Evolutionary conservation across 1,139 yeast genomes (phyloP).

Genomic region (Yamadazyma taylorii): DNA sequence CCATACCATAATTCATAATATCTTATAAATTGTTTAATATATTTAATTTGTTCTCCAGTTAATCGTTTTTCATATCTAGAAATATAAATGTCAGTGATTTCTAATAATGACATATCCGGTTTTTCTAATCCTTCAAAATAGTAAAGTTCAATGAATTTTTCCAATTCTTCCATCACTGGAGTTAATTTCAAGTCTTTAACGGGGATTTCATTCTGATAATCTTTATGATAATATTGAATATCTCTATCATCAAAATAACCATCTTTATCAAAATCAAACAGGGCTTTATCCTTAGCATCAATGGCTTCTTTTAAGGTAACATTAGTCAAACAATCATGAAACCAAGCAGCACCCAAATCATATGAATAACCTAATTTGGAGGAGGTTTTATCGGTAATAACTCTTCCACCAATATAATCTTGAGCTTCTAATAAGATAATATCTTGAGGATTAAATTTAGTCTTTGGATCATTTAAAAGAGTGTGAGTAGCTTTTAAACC

Average conservation of each 20-base stretch:
- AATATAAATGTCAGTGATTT: slow-evolving; percentile 49
- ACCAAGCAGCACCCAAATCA: slow-evolving; percentile 90
- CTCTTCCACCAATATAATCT: slow-evolving; percentile 50
- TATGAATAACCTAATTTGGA: slow-evolving; percentile 41
- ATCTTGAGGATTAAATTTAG: slow-evolving; percentile 31
- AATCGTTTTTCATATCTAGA: slow-evolving; percentile 45
- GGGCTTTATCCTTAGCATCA: slow-evolving; percentile 19
- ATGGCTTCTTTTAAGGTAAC: slow-evolving; percentile 42
- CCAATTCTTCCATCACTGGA: slow-evolving; percentile 56
- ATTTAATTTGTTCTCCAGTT: slow-evolving; percentile 49
- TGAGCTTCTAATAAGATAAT: slow-evolving; percentile 51
- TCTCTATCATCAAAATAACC: slow-evolving; percentile 55
- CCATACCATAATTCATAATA: slow-evolving; percentile 80
- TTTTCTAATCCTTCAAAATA: slow-evolving; percentile 45
- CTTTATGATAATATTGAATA: slow-evolving; percentile 47
- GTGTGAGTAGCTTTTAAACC: slow-evolving; percentile 78
- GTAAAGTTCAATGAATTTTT: slow-evolving; percentile 56
- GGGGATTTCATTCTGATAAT: slow-evolving; percentile 32
- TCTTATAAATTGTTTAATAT: slow-evolving; percentile 53
- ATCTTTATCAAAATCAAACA: slow-evolving; percentile 29
- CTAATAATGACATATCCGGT: slow-evolving; percentile 51
- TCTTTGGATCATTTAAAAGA: slow-evolving; percentile 35
- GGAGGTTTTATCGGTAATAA: slow-evolving; percentile 31
- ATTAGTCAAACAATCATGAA: slow-evolving; percentile 76
- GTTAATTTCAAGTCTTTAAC: slow-evolving; percentile 26